phyloP scores from a whole-genome alignment of 768 basidiomycete genomes.

The Inosperma sp. region DNA sequence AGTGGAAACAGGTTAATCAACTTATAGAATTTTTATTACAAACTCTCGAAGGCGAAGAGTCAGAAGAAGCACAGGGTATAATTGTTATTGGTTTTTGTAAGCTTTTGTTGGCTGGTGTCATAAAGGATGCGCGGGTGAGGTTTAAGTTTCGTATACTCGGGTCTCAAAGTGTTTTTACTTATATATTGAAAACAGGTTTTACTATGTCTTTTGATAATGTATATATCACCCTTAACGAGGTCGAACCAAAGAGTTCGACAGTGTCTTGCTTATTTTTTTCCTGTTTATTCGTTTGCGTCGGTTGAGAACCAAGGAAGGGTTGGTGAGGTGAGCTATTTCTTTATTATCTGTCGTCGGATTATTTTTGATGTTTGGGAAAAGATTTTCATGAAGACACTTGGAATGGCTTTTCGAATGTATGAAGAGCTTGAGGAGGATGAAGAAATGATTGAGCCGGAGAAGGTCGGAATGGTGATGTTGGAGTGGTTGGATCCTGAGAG shows the following conservation, averaged over 20 bases:
- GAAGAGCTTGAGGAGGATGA: constrained; percentile 67
- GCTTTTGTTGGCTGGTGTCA: constrained; percentile 79
- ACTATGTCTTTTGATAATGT: constrained; percentile 47
- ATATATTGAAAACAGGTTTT: no score
- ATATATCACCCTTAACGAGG: constrained; percentile 80
- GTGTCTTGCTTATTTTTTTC: constrained; percentile 94
- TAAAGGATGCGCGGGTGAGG: constrained; percentile 70
- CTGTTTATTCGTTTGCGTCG: constrained; percentile 88
- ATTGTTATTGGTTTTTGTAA: constrained; percentile 84
- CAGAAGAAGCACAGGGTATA: constrained; percentile 69
- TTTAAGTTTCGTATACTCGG: constrained; percentile 6
- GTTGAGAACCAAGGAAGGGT: constrained; percentile 68
- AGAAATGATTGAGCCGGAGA: constrained; percentile 66
- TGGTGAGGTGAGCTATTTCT: constrained; percentile 36
- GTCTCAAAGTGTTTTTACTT: no score
- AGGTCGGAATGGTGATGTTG: constrained; percentile 73
- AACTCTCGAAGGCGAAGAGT: constrained; percentile 60
- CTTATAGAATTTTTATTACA: constrained; percentile 47
- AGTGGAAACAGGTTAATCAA: constrained; percentile 38
- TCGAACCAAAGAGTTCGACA: constrained; percentile 85
- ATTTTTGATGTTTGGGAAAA: constrained; percentile 24
- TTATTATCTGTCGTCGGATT: not conserved
- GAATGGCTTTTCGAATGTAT: constrained; percentile 51
- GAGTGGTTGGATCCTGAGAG: constrained; percentile 90
- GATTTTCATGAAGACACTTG: constrained; percentile 70